phyloP scores from a whole-genome alignment of 148 eudicot genomes.

The Arctostaphylos glauca region DNA sequence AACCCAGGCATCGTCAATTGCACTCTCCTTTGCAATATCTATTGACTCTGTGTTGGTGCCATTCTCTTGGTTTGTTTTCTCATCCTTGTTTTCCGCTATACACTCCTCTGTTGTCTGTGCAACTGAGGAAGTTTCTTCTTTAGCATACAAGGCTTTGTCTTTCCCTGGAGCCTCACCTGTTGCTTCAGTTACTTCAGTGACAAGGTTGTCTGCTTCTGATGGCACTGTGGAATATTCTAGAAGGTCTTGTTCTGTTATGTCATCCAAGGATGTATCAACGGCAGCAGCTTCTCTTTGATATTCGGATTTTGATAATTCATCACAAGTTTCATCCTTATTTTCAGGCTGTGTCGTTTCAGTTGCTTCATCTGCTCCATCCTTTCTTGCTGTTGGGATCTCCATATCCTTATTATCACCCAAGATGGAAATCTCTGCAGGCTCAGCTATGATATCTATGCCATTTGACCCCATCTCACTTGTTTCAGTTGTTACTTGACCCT shows the following conservation, averaged over 20 bases:
- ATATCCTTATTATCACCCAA: not conserved
- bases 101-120: constrained; percentile 10
- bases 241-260: not conserved
- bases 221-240: constrained; percentile 1
- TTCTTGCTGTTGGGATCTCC: constrained; percentile 1
- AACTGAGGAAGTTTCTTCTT: constrained; percentile 1
- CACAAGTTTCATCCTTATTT: not conserved
- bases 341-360: constrained; percentile 1
- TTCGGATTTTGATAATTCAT: not conserved
- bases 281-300: constrained; percentile 9
- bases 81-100: not conserved
- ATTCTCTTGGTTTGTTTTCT: not conserved
- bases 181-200: not conserved
- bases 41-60: not conserved
- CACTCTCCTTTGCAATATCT: constrained; percentile 10
- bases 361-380: constrained; percentile 10
- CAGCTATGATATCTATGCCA: not conserved
- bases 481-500: constrained; percentile 7
- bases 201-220: not conserved
- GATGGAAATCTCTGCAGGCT: not conserved
- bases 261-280: not conserved
- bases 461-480: not conserved
- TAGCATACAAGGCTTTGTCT: not conserved
- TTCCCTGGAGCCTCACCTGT: constrained; percentile 12
- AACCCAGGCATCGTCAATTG: not conserved